Conservation (phyloP, 352 stramenopile genomes). For the Elongisporangium anandrum region DNA sequence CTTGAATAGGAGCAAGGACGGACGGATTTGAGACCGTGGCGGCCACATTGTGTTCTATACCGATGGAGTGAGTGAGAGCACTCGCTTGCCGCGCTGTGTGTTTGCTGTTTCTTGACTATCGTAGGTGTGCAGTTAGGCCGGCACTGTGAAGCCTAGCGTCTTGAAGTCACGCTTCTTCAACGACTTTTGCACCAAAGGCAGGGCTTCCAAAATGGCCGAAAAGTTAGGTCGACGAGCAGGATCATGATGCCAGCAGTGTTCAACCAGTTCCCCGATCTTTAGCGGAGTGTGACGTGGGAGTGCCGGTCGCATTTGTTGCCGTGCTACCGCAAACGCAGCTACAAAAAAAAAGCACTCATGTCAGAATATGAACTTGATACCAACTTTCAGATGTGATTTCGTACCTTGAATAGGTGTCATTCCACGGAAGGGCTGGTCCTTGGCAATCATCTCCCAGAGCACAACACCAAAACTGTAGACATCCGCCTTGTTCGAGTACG, state of each 20-base stretch:
- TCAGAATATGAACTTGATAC: conserved; percentile 1
- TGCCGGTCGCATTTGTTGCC: conserved; percentile 79
- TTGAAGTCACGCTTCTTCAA: conserved; percentile 86
- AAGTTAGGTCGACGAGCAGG: conserved; percentile 71
- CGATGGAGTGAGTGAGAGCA: neutral
- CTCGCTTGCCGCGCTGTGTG: neutral
- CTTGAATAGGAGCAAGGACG: neutral
- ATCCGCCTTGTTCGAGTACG: conserved; percentile 94
- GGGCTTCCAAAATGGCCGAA: conserved; percentile 63
- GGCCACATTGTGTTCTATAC: neutral
- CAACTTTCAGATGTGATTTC: conserved; percentile 7
- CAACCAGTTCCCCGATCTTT: conserved; percentile 77
- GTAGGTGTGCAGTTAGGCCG: conserved; percentile 13
- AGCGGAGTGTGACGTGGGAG: conserved; percentile 79
- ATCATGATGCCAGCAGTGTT: conserved; percentile 84
- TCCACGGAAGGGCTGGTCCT: conserved; percentile 81
- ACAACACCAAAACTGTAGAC: conserved; percentile 94
- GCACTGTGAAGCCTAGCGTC: conserved; percentile 69
- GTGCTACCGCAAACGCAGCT: conserved; percentile 82
- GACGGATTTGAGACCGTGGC: neutral
- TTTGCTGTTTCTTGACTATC: neutral
- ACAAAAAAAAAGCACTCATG: conserved; percentile 5
- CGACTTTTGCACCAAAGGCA: conserved; percentile 74
- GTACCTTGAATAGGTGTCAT: conserved; percentile 82
- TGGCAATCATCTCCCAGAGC: conserved; percentile 82